Evolutionary conservation across 805 yeast genomes (phyloP).

Genomic region (Myxozyma mucilagina): DNA sequence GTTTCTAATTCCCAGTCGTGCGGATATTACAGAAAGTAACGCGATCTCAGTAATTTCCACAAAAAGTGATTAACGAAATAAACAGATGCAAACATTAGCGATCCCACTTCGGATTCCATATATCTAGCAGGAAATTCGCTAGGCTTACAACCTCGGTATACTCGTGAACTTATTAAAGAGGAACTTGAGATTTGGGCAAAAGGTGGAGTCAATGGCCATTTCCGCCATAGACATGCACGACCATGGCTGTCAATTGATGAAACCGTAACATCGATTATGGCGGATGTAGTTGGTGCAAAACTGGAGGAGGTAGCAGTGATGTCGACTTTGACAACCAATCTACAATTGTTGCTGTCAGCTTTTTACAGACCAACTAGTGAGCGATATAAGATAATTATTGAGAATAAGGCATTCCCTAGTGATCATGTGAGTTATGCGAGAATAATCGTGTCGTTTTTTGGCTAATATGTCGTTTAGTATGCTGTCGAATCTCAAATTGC

Average conservation of each 20-base stretch:
- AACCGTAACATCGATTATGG: slow-evolving; percentile 67
- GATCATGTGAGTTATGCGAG: slow-evolving; percentile 50
- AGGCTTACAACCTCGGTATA: slow-evolving; percentile 78
- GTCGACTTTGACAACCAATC: slow-evolving; percentile 81
- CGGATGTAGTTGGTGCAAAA: slow-evolving; percentile 74
- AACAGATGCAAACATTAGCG: slow-evolving; percentile 4
- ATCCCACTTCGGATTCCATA: slow-evolving; percentile 31
- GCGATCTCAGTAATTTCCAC: not conserved
- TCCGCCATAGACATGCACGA: slow-evolving; percentile 50
- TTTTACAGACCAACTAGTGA: slow-evolving; percentile 65
- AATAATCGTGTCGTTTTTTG: not conserved
- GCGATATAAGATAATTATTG: slow-evolving; percentile 73
- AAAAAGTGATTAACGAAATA: not conserved
- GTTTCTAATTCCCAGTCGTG: slow-evolving; percentile 29
- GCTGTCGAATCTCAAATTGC: slow-evolving; percentile 74
- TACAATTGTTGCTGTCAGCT: slow-evolving; percentile 69
- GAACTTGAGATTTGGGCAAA: slow-evolving; percentile 83
- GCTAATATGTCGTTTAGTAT: slow-evolving; percentile 43
- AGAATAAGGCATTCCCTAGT: slow-evolving; percentile 86
- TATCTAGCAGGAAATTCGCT: slow-evolving; percentile 94
- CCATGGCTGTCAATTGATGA: slow-evolving; percentile 89
- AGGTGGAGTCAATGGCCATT: slow-evolving; percentile 85
- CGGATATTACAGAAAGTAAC: slow-evolving; percentile 26
- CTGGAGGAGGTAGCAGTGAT: slow-evolving; percentile 79
- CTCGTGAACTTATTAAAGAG: slow-evolving; percentile 55